Evolutionary conservation across 75 land plant genomes (phyloP).

Genomic region (Pseudotsuga menziesii): DNA sequence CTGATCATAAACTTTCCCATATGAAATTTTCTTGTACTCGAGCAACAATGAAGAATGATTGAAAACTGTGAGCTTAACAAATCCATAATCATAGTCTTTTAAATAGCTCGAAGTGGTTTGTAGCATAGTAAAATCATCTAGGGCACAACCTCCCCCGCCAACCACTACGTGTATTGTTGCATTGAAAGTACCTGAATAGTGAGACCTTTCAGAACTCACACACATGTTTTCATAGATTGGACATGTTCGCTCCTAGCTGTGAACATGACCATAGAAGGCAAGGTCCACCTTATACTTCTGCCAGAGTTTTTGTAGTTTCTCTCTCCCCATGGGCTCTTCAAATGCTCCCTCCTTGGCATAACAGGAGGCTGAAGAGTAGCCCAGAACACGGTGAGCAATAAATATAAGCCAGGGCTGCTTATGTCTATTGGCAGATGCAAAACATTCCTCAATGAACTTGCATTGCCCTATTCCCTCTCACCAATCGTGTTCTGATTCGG

Average conservation of each 20-base stretch:
- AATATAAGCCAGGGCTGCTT: constrained; percentile 98
- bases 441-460: constrained; percentile 78
- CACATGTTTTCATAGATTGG: too few relatives aligned
- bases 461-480: constrained; percentile 90
- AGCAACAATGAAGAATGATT: constrained; percentile 68
- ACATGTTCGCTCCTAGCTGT: too few relatives aligned
- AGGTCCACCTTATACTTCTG: constrained; percentile 94
- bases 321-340: constrained; percentile 93
- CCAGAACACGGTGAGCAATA: constrained; percentile 66
- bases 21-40: constrained; percentile 76
- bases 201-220: constrained; percentile 49
- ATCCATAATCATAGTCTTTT: constrained; percentile 65
- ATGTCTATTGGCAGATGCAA: constrained; percentile 75
- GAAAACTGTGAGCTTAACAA: constrained; percentile 76
- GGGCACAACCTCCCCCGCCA: neutral
- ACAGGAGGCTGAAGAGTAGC: constrained; percentile 67
- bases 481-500: too few relatives aligned
- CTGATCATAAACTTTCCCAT: constrained; percentile 63
- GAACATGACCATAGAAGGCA: too few relatives aligned
- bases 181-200: constrained; percentile 63
- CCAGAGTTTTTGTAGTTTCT: constrained; percentile 80
- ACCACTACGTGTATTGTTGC: constrained; percentile 18
- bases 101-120: constrained; percentile 60
- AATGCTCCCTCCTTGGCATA: constrained; percentile 75
- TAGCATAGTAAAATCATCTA: constrained; percentile 30